Conservation (phyloP, 495 filamentous ascomycete genomes). For the Penicillium crystallinum region DNA sequence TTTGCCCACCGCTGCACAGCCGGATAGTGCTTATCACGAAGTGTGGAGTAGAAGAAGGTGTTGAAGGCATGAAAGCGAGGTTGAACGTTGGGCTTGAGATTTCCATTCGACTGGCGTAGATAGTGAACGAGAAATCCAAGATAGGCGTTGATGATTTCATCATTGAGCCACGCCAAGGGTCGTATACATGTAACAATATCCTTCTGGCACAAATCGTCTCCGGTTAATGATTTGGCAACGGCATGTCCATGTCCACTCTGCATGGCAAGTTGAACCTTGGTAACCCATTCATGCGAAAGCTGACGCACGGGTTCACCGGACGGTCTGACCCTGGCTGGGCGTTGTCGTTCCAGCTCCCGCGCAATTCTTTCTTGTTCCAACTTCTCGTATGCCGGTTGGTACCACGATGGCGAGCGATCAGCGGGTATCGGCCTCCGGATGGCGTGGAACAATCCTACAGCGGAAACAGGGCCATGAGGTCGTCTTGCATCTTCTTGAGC, state of each 20-base stretch:
- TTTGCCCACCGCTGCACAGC: constrained; percentile 48
- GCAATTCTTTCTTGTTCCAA: constrained; percentile 12
- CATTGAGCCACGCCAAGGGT: constrained; percentile 66
- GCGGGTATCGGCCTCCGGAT: constrained; percentile 21
- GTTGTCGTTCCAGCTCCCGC: constrained; percentile 9
- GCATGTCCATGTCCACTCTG: constrained; percentile 12
- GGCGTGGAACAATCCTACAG: constrained; percentile 31
- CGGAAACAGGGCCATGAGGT: constrained; percentile 34
- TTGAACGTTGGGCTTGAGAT: constrained; percentile 36
- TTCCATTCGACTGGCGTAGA: constrained; percentile 47
- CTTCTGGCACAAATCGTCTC: constrained; percentile 49
- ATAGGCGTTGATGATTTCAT: constrained; percentile 72
- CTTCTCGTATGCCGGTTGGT: constrained; percentile 25
- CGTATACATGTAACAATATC: constrained; percentile 59
- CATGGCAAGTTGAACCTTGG: constrained; percentile 32
- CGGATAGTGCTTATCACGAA: constrained; percentile 48
- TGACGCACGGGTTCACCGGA: constrained; percentile 37
- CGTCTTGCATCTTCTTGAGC: constrained; percentile 9
- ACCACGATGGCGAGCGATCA: constrained; percentile 32
- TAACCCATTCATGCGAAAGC: constrained; percentile 43
- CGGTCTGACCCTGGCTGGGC: constrained; percentile 18
- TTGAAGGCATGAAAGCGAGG: constrained; percentile 68
- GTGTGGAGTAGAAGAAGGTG: constrained; percentile 63
- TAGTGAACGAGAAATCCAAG: constrained; percentile 56
- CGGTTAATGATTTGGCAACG: constrained; percentile 47